Percentiles rank a stretch among this genome's conserved stretches.
Evolutionary conservation across 331 rosid species (phyloP).

Genomic region (Saraca asoca): DNA sequence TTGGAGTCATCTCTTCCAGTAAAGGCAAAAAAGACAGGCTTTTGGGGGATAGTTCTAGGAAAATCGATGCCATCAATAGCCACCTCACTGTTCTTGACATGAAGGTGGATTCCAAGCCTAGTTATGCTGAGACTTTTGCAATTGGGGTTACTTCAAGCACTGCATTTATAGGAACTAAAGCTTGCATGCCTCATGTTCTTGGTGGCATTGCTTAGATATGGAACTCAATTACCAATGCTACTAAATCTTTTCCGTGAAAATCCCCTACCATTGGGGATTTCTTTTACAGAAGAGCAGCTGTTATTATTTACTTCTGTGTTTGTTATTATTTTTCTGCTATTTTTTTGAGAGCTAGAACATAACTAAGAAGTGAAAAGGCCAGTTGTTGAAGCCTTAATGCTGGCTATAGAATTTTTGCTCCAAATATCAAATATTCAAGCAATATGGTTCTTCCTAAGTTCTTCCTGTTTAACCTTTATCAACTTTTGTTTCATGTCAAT

Average conservation of each 20-base stretch:
- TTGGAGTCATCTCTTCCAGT: slow-evolving; percentile 65
- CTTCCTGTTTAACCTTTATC: too few relatives aligned
- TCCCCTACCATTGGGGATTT: too few relatives aligned
- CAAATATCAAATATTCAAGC: too few relatives aligned
- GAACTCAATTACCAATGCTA: slow-evolving; percentile 55
- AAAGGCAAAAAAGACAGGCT: slow-evolving; percentile 63
- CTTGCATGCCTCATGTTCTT: slow-evolving; percentile 56
- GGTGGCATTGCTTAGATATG: slow-evolving; percentile 60
- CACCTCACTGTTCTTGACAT: slow-evolving; percentile 67
- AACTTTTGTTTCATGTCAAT: too few relatives aligned
- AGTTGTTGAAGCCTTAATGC: too few relatives aligned
- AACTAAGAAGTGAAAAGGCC: too few relatives aligned
- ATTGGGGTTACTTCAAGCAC: slow-evolving; percentile 77
- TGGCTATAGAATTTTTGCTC: too few relatives aligned
- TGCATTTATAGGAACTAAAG: slow-evolving; percentile 53
- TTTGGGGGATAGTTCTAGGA: slow-evolving; percentile 57
- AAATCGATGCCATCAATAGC: slow-evolving; percentile 52
- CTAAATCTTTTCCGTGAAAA: slow-evolving; percentile 39
- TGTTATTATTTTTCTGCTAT: too few relatives aligned
- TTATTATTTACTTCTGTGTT: too few relatives aligned
- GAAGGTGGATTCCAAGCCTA: slow-evolving; percentile 88
- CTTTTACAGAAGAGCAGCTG: too few relatives aligned
- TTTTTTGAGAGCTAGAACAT: too few relatives aligned
- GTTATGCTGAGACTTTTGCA: slow-evolving; percentile 58
- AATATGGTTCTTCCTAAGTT: too few relatives aligned